Evolutionary conservation across 2,329 filamentous ascomycete genomes (phyloP).

Genomic region (Ophiocordyceps unilateralis): DNA sequence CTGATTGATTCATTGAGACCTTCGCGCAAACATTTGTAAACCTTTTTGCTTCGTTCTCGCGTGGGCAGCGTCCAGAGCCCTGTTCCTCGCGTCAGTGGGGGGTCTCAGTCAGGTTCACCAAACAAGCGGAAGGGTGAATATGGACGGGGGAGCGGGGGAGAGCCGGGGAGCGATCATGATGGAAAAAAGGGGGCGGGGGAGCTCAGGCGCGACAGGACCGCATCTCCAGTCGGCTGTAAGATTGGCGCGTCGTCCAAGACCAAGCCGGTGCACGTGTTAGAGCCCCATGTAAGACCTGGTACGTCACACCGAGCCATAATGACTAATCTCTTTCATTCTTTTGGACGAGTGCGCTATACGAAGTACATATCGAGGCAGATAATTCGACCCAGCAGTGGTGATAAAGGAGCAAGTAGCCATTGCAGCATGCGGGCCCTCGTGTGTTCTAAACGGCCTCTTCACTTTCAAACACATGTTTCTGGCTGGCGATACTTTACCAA

Average conservation of each 20-base stretch:
- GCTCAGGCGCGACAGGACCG: too few species aligned
- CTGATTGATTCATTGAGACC: too few species aligned
- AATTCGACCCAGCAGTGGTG: too few species aligned
- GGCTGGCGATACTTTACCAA: not conserved
- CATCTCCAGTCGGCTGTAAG: not conserved
- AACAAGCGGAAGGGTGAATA: not conserved
- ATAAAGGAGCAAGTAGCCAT: too few species aligned
- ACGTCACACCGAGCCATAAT: too few species aligned
- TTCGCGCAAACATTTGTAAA: not conserved
- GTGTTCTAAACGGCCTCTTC: not conserved
- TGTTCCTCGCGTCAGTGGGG: not conserved
- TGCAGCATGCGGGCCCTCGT: not conserved
- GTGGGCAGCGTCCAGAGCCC: not conserved
- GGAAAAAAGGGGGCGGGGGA: constrained; percentile 3
- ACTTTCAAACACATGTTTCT: not conserved
- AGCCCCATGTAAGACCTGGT: too few species aligned
- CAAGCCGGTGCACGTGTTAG: too few species aligned
- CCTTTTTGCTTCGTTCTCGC: not conserved
- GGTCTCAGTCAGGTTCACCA: not conserved
- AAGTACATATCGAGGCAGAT: too few species aligned
- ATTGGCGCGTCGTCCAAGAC: too few species aligned
- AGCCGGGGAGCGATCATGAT: constrained; percentile 30
- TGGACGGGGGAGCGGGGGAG: too few species aligned
- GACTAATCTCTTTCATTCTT: too few species aligned
- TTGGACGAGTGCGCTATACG: too few species aligned